A percentile compares a stretch with the other conserved stretches of the same genome.
phyloP scores from a whole-genome alignment of 2,329 filamentous ascomycete genomes.

The Cordyceps tenuipes region DNA sequence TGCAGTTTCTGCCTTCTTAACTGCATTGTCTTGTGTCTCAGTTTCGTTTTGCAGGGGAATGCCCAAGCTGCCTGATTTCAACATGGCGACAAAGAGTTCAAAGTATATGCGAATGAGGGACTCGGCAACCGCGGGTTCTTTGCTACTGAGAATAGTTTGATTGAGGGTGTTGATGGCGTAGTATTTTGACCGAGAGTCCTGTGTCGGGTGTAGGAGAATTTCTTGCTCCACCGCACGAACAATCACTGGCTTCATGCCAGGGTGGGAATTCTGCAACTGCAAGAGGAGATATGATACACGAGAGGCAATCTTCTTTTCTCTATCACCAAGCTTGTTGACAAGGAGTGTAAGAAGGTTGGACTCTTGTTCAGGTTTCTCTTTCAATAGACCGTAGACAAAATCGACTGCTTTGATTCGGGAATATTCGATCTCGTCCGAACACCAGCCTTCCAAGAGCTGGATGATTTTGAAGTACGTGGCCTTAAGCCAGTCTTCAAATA shows the following conservation, averaged over 20 bases:
- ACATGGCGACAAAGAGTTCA: constrained; percentile 69
- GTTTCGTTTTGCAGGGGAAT: constrained; percentile 38
- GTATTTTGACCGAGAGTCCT: constrained; percentile 84
- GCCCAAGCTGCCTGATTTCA: constrained; percentile 51
- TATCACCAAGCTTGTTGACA: constrained; percentile 95
- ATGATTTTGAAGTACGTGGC: constrained; percentile 87
- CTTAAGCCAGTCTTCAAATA: constrained; percentile 93
- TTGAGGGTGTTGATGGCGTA: constrained; percentile 96
- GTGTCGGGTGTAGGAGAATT: constrained; percentile 76
- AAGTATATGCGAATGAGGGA: constrained; percentile 88
- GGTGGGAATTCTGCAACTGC: constrained; percentile 81
- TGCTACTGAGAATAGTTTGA: constrained; percentile 83
- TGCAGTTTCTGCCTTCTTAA: constrained; percentile 10
- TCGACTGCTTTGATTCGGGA: constrained; percentile 80
- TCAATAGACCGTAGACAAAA: constrained; percentile 83
- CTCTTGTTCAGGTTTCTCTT: constrained; percentile 95
- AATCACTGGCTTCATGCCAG: constrained; percentile 86
- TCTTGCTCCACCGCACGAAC: constrained; percentile 81
- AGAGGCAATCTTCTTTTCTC: constrained; percentile 90
- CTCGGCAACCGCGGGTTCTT: constrained; percentile 73
- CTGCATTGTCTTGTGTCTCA: constrained; percentile 26
- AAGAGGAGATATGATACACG: constrained; percentile 88
- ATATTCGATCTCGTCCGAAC: constrained; percentile 90
- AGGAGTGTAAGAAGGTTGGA: constrained; percentile 83
- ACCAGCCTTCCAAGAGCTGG: constrained; percentile 86